A percentile compares a stretch with the other conserved stretches of the same genome.
Evolutionary conservation across 495 filamentous ascomycete genomes (phyloP).

Genomic region (Lasiosphaeria ovina): DNA sequence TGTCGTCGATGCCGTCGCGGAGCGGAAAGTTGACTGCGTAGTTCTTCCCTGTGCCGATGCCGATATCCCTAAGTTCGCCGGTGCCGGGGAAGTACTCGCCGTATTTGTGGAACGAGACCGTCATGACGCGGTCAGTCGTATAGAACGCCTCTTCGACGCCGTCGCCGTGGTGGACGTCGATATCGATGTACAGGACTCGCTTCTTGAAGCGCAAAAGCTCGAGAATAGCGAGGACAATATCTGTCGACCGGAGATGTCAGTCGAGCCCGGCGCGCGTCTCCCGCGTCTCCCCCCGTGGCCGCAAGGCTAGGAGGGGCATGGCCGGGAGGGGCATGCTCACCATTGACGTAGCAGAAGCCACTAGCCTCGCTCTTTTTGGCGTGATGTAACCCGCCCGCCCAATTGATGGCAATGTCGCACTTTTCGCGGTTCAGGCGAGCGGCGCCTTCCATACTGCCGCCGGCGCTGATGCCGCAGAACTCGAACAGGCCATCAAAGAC

Average conservation of each 20-base stretch:
- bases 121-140: constrained; percentile 94
- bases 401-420: constrained; percentile 97
- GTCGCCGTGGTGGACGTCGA: constrained; percentile 97
- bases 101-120: constrained; percentile 96
- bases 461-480: constrained; percentile 96
- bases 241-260: constrained; percentile 40
- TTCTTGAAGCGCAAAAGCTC: constrained; percentile 84
- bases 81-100: constrained; percentile 99
- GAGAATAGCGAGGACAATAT: constrained; percentile 93
- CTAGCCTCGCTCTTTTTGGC: constrained; percentile 91
- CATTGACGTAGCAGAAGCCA: constrained; percentile 97
- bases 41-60: constrained; percentile 87
- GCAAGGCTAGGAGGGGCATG: too few relatives aligned
- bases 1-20: constrained; percentile 92
- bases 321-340: constrained; percentile 43
- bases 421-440: constrained; percentile 88
- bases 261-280: too few relatives aligned
- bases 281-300: too few relatives aligned
- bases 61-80: constrained; percentile 91
- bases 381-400: constrained; percentile 98
- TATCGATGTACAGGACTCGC: constrained; percentile 95
- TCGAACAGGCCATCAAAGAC: constrained; percentile 98
- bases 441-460: constrained; percentile 96
- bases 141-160: constrained; percentile 97
- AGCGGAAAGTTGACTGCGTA: constrained; percentile 97